Base-by-base conservation (phyloP, 441 rosid genomes). In the Erodium moschatum region DNA sequence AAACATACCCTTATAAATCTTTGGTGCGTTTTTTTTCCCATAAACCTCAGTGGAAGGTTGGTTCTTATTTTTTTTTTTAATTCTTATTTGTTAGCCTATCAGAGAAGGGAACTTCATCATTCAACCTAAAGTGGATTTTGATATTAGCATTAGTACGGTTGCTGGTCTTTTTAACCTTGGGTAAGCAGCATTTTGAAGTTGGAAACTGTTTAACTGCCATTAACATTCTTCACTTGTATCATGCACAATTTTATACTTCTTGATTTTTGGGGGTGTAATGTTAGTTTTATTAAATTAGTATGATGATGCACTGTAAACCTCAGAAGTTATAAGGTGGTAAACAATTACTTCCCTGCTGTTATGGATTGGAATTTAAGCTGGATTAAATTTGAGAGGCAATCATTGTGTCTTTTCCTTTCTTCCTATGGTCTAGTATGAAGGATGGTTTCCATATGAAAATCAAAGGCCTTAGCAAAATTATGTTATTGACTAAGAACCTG, bases 41-140 rank as follows among this genome's bases (percentile, higher is more conserved):
- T 40, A 67, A 75, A 42, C 66, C 38, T 1, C 50, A 38, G 13
- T 68, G n/a, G 69, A 72, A 72, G 54, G 20, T 64, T 72, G 73
- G 73, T 64, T 69, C 64, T 64, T 68, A 19, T 61, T 71, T 61
- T 67, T 52, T 50, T 61, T 73, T 20, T 38, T 0, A 38, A 60
- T 67, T 50, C 70, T 48, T 69, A 12, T 81, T 61, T 80, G 73
- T 70, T 76, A 95, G 99, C 99, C 99, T 58, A 88, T 95, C 68
- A 85, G 96, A 83, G 98, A 95, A 88, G 98, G 99, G 73, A 87
- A 92, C 81, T 92, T 92, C 85, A 92, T 95, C 80, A 92, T 95
- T 80, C 99, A 92, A 80, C 99, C 98, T 29, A 95, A 95, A 85
- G 99, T 95, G 77, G 98, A 92, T 80, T 95, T 95, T 67, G 99